phyloP scores from a whole-genome alignment of 257 asterid species.

The Linderniella brevidens region DNA sequence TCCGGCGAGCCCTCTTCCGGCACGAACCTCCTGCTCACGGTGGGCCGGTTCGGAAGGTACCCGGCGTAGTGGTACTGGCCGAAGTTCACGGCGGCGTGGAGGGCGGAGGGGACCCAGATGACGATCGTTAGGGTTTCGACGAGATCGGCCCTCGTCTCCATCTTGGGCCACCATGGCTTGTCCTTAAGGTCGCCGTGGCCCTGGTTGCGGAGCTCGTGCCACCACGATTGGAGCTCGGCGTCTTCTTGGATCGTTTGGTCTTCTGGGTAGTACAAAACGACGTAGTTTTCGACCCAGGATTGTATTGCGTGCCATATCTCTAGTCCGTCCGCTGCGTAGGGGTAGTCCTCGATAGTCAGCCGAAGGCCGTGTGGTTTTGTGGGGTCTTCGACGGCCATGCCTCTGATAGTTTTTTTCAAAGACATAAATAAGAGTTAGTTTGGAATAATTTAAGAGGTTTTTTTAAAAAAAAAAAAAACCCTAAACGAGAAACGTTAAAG shows the following conservation, averaged over 20 bases:
- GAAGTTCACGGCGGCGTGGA: slow-evolving; percentile 70
- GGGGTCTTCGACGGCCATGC: slow-evolving; percentile 52
- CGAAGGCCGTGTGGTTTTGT: slow-evolving; percentile 37
- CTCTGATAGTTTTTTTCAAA: slow-evolving; percentile 24
- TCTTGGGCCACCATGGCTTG: slow-evolving; percentile 61
- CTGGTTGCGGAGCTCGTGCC: slow-evolving; percentile 45
- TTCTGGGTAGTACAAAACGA: slow-evolving; percentile 32
- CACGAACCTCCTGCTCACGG: slow-evolving; percentile 55
- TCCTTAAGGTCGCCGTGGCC: slow-evolving; percentile 66
- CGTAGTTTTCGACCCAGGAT: slow-evolving; percentile 49
- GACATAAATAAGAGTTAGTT: no score
- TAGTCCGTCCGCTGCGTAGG: slow-evolving; percentile 64
- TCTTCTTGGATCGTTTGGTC: slow-evolving; percentile 24
- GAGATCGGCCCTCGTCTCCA: slow-evolving; percentile 38
- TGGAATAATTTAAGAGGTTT: no score
- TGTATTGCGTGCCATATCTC: slow-evolving; percentile 60
- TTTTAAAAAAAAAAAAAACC: no score
- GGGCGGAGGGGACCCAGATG: slow-evolving; percentile 77
- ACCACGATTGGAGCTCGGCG: slow-evolving; percentile 59
- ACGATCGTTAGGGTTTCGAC: slow-evolving; percentile 39
- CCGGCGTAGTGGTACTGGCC: slow-evolving; percentile 77
- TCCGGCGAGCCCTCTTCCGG: slow-evolving; percentile 43
- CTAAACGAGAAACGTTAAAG: no score
- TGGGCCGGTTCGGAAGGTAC: slow-evolving; percentile 68
- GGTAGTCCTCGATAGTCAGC: slow-evolving; percentile 59